Evolutionary conservation across 495 filamentous ascomycete species (phyloP), one percentile per base, ranked within the genome.

Genomic region (Daldinia loculata): DNA sequence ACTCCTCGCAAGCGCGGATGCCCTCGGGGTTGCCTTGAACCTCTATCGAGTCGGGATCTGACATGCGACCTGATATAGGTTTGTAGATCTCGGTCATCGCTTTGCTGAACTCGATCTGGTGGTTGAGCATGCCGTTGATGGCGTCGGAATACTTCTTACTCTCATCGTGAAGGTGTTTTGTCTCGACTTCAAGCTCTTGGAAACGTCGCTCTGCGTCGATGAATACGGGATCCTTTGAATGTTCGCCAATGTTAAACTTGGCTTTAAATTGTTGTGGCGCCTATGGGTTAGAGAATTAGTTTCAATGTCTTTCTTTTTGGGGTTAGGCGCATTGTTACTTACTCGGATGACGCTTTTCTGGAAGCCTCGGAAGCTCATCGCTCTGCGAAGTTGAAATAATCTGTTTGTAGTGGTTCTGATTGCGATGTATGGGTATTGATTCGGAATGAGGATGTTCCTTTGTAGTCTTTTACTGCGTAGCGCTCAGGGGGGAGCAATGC

Each of bases 61-160:
- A 98, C 76, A 97, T 86, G 66, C 95, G 92, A 19, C 95, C 95
- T 66, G 94, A 97, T 71, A 99, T 98, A 55, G 95, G 95, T 76
- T 97, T 97, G 84, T 99, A 99, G 70, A 99, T 90, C 81, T 99
- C 96, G 52, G 90, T 90, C 81, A 95, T 91, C 36, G 93, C 92
- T 83, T 97, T 90, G 71, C 94, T 96, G 84, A 99, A 99, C 80
- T 96, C 96, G 84, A 98, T 98, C 81, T 99, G 95, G 82, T 97
- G 93, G 80, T 84, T 89, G 71, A 99, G 84, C 95, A 99, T 99
- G 83, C 93, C 92, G 81, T 98, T 98, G 78, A 99, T 97, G 77
- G 95, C 93, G 43, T 97, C 89, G 72, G 95, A 97, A 80, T 99
- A 94, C 82, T 95, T 97, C 78, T 93, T 91, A 29, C 91, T 94